Conservation (phyloP, 1,139 yeast species). For the Debaryomyces coudertii region DNA sequence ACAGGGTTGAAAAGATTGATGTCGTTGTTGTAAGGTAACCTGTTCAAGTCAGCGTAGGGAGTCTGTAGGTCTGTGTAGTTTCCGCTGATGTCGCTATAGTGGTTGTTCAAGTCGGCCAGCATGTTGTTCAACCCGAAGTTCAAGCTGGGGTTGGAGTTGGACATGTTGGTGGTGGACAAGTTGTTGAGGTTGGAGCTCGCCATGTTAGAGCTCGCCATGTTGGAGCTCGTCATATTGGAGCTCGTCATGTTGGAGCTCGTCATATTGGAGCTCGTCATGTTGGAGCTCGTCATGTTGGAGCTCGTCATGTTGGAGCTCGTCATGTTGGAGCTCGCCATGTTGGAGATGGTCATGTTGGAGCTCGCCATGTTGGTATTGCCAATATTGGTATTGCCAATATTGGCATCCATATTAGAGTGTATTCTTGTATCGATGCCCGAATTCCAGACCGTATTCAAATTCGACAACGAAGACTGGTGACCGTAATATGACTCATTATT, state of each 20-base stretch:
- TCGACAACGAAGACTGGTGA: conserved; percentile 19
- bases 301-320: not conserved
- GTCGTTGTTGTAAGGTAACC: conserved; percentile 2
- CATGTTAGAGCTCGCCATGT: not conserved
- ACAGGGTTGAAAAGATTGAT: conserved; percentile 3
- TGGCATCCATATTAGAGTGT: not conserved
- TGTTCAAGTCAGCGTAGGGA: conserved; percentile 1
- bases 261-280: not conserved
- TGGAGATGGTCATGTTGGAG: not conserved
- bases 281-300: not conserved
- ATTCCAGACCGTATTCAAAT: conserved; percentile 4
- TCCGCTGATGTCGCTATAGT: not conserved
- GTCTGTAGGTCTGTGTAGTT: not conserved
- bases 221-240: not conserved
- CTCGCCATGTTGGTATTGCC: not conserved
- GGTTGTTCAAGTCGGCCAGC: not conserved
- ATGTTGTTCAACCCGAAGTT: conserved; percentile 4
- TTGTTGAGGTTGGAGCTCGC: not conserved
- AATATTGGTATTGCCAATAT: not conserved
- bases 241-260: not conserved
- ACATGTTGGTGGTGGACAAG: conserved; percentile 2
- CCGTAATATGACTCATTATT: conserved; percentile 16
- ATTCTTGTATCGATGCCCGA: conserved; percentile 2
- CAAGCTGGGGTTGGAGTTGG: conserved; percentile 4
- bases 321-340: conserved; percentile 3